A percentile compares a stretch with the other conserved stretches of the same genome.
phyloP scores from a whole-genome alignment of 2,329 filamentous ascomycete species.

The Elsinoe batatas region DNA sequence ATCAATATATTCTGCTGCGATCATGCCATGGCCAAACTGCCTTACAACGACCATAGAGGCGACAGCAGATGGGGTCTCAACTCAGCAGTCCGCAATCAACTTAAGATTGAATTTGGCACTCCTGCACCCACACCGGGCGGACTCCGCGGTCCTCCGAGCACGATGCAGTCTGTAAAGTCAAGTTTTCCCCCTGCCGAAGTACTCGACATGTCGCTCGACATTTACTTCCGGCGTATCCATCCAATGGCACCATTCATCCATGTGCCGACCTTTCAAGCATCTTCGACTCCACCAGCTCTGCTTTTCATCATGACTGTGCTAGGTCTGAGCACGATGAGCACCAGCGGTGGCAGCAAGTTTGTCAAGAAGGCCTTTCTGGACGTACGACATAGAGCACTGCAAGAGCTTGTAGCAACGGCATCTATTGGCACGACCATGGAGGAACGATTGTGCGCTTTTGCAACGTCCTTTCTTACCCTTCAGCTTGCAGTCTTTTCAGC shows the following conservation, averaged over 20 bases:
- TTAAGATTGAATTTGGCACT: constrained; percentile 26
- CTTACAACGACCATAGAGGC: constrained; percentile 23
- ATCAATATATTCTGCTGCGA: constrained; percentile 27
- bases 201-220: constrained; percentile 44
- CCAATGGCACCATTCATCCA: constrained; percentile 45
- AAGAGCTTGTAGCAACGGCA: constrained; percentile 35
- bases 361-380: constrained; percentile 37
- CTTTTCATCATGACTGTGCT: constrained; percentile 46
- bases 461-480: constrained; percentile 39
- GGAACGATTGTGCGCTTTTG: constrained; percentile 38
- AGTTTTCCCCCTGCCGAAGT: constrained; percentile 42
- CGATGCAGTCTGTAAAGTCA: neutral
- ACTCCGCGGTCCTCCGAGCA: constrained; percentile 16
- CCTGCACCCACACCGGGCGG: constrained; percentile 22
- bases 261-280: constrained; percentile 43
- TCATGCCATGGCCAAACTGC: constrained; percentile 10
- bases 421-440: constrained; percentile 31
- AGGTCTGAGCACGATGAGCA: constrained; percentile 43
- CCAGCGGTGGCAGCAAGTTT: constrained; percentile 42
- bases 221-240: constrained; percentile 46
- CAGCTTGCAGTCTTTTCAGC: constrained; percentile 42
- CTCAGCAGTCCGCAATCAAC: constrained; percentile 31
- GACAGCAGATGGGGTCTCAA: constrained; percentile 30
- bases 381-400: constrained; percentile 28
- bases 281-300: constrained; percentile 37